Evolutionary conservation across 441 rosid species (phyloP).

Genomic region (Adansonia rubrostipa): DNA sequence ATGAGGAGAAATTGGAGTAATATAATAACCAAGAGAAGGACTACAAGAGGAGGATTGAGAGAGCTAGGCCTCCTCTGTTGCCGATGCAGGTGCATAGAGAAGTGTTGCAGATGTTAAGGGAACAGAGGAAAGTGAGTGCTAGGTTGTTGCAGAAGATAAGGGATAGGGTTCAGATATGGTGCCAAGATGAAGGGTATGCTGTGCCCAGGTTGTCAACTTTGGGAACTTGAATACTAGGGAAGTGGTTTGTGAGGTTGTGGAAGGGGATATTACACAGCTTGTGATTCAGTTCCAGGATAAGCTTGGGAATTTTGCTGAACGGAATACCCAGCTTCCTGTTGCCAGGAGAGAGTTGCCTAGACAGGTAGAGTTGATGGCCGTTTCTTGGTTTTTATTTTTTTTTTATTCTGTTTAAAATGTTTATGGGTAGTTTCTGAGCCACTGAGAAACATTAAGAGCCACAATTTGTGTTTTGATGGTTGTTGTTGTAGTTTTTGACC

Average conservation of each 20-base stretch:
- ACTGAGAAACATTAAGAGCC: background rate
- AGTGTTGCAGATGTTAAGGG: conserved; percentile 71
- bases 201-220: conserved; percentile 96
- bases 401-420: background rate
- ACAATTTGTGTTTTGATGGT: background rate
- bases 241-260: conserved; percentile 94
- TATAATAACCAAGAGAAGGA: conserved; percentile 85
- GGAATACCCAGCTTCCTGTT: conserved; percentile 85
- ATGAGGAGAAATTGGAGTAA: conserved; percentile 87
- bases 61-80: conserved; percentile 81
- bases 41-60: conserved; percentile 76
- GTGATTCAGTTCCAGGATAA: conserved; percentile 88
- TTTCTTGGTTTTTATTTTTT: background rate
- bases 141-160: conserved; percentile 91
- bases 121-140: conserved; percentile 84
- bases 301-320: conserved; percentile 96
- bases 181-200: conserved; percentile 94
- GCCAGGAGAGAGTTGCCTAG: conserved; percentile 86
- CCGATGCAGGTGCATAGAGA: conserved; percentile 57
- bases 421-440: background rate
- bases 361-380: conserved; percentile 48
- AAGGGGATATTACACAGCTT: conserved; percentile 91
- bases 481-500: background rate
- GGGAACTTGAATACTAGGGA: conserved; percentile 94
- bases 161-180: conserved; percentile 96